phyloP scores from a whole-genome alignment of 1,139 yeast species.

The Diutina neorugosa region DNA sequence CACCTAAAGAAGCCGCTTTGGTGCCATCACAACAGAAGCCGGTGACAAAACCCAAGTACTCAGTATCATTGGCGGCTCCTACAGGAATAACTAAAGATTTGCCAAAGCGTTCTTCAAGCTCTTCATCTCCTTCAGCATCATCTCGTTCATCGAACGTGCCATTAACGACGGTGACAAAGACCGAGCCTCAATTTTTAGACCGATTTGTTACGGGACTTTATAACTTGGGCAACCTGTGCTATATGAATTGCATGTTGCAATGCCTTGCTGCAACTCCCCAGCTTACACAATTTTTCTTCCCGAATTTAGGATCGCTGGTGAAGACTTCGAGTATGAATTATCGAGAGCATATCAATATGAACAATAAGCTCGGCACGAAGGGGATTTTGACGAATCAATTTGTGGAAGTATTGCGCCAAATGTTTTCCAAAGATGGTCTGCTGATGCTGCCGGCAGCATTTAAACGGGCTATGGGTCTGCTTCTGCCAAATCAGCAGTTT shows the following conservation, averaged over 20 bases:
- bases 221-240: constrained; percentile 87
- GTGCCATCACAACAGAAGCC: background rate
- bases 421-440: constrained; percentile 39
- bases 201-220: constrained; percentile 46
- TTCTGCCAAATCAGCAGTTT: constrained; percentile 52
- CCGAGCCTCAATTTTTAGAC: constrained; percentile 12
- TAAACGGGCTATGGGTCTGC: constrained; percentile 52
- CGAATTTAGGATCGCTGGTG: constrained; percentile 8
- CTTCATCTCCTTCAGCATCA: background rate
- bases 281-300: constrained; percentile 29
- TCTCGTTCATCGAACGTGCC: too few species aligned
- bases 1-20: background rate
- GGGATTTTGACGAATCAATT: constrained; percentile 72
- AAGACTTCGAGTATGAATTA: constrained; percentile 18
- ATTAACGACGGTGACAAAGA: background rate
- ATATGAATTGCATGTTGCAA: constrained; percentile 85
- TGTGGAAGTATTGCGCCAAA: constrained; percentile 48
- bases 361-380: constrained; percentile 70
- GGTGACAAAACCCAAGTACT: background rate
- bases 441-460: constrained; percentile 45
- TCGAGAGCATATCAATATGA: constrained; percentile 59
- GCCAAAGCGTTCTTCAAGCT: background rate
- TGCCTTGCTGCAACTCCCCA: constrained; percentile 48
- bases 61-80: background rate
- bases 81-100: background rate